Base-by-base conservation (phyloP, 164 flowering plant species). In the Magnolia officinalis region DNA sequence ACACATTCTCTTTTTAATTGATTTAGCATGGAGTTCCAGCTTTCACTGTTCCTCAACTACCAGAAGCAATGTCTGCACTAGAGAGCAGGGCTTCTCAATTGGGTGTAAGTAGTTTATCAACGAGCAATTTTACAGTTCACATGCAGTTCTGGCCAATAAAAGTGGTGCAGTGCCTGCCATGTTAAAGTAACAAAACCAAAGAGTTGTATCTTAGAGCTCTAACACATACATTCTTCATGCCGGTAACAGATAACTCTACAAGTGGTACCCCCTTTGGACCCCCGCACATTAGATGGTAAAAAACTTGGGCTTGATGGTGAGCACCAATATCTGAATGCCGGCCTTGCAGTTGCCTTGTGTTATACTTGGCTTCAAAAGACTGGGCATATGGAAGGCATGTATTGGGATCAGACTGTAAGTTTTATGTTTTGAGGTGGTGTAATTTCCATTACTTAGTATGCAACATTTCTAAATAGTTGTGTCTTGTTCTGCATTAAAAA, bases 31-130 rank as follows among this genome's bases (percentile, higher is more conserved):
- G 87, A n/a, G 83, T 92, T 83, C 99, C 99, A 31, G 97, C 97
- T n/a, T 92, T 90, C 81, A 94, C 98, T 8, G 96, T 90, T 71
- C 88, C 92, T 73, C 98, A 96, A 85, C 99, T 94, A 68, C 92
- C 90, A 66, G 99, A 96, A 91, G 99, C 99, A 50, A 94, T 94
- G 98, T 37, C 58, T 78, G 97, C 87, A 11, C 96, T 96, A 72
- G 88, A 88, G 83, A 85, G 86, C 72, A 92, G 85, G 75, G 99
- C 97, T 75, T 82, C 92, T 45, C 79, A 83, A 71, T 83, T 96
- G 79, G 82, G 87, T 85, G 99, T 96, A 81, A 87, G 93, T 83
- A n/a, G 55, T 50, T 29, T 14, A 21, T 14, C 29, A 21, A 49
- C 4, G 20, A 23, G 63, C 8, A 21, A 71, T 50, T 52, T 52